Evolutionary conservation across 495 filamentous ascomycete species (phyloP).

Genomic region (Penicillium fimorum): DNA sequence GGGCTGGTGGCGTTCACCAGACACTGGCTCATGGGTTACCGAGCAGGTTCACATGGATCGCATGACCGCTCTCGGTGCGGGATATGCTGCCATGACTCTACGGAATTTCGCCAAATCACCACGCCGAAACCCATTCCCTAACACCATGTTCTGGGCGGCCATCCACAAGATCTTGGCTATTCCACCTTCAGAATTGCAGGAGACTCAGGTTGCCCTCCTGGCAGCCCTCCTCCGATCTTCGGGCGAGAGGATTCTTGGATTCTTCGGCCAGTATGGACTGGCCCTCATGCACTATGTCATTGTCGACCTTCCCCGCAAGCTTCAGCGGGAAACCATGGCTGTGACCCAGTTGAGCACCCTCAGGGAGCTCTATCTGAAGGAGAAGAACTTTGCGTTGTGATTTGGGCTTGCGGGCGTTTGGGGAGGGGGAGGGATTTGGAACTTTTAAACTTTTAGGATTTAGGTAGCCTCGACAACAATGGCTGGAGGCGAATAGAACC

Average conservation of each 20-base stretch:
- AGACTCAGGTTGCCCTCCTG: constrained; percentile 77
- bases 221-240: constrained; percentile 72
- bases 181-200: constrained; percentile 60
- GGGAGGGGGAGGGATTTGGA: not conserved
- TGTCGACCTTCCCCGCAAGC: constrained; percentile 60
- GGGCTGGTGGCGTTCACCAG: constrained; percentile 68
- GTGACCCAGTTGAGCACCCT: constrained; percentile 59
- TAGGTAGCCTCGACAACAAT: not conserved
- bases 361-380: constrained; percentile 54
- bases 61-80: constrained; percentile 81
- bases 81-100: constrained; percentile 76
- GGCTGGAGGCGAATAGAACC: not conserved
- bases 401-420: constrained; percentile 1
- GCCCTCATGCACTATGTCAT: constrained; percentile 63
- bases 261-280: constrained; percentile 71
- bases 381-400: constrained; percentile 57
- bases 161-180: constrained; percentile 73
- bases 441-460: not conserved
- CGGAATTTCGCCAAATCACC: constrained; percentile 72
- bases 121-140: constrained; percentile 73
- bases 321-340: constrained; percentile 49
- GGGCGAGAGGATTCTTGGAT: constrained; percentile 66
- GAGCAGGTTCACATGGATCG: constrained; percentile 72
- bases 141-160: constrained; percentile 74
- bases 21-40: constrained; percentile 52